These are phyloP conservation scores for Amphicarpaea edgeworthii DNA, from an alignment of 306 rosid genomes.

Conservation along the genomic window DNA sequence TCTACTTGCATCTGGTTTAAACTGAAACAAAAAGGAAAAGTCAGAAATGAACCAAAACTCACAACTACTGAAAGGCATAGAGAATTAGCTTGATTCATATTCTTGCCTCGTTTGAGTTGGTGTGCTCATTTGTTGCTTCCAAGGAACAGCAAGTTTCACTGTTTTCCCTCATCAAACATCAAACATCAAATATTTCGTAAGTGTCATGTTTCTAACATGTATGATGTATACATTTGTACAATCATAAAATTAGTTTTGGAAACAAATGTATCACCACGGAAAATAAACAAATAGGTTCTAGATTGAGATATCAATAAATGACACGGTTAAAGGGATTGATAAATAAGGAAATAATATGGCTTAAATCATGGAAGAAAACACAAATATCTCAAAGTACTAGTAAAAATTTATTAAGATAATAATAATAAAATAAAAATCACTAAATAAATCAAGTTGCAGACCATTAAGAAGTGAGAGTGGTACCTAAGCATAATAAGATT, in stretches of 20 bases:
- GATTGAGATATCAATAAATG: neutral
- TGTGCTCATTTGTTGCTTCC: neutral
- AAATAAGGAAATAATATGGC: neutral
- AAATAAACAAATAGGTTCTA: neutral
- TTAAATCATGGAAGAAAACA: neutral
- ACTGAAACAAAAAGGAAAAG: neutral
- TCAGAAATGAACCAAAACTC: neutral
- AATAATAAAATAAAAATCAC: neutral
- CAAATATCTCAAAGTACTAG: neutral
- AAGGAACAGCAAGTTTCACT: constrained; percentile 1
- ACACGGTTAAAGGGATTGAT: neutral
- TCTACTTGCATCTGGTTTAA: neutral
- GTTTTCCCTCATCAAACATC: constrained; percentile 23
- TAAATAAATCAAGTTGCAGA: neutral
- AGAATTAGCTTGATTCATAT: constrained; percentile 3
- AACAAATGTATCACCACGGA: neutral
- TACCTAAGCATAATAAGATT: constrained; percentile 42
- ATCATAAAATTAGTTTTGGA: neutral
- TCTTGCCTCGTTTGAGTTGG: constrained; percentile 19
- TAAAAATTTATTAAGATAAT: neutral
- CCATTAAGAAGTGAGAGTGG: neutral
- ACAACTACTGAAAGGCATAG: neutral
- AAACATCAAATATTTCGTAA: constrained; percentile 15
- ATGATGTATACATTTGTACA: neutral
- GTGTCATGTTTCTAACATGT: neutral